Evolutionary conservation across 495 filamentous ascomycete genomes (phyloP), one percentile per base, ranked within the genome.

Genomic region (Aspergillus leporis): DNA sequence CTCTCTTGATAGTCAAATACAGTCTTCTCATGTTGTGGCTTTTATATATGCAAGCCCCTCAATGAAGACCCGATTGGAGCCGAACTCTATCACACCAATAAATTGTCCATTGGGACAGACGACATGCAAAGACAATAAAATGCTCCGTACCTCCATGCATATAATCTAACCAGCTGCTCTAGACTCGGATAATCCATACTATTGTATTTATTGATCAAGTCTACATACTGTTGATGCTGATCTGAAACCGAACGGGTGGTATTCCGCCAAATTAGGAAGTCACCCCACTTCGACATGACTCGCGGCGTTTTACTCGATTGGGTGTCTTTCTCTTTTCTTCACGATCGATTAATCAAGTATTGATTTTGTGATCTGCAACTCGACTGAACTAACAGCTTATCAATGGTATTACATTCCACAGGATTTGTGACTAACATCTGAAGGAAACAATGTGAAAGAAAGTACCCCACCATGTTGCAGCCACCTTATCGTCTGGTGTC

Each of bases 161-260:
- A 28, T 28, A 28, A 28, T 28, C n/a, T n/a, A n/a, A n/a, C 6
- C 25, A 28, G 25, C 25, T 28, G 25, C n/a, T n/a, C n/a, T n/a
- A n/a, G n/a, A n/a, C n/a, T n/a, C 3, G 25, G 25, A 28, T 28
- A 28, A 28, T 28, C 25, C 25, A 28, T 6, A 28, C 3, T 28
- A 28, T 28, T n/a, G n/a, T 28, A 28, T 28, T 28, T 6, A 28
- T 28, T 28, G 25, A 28, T 28, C 25, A 28, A 6, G 3, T 28
- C 6, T 28, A 3, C 25, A 6, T 3, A 55, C 50, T 58, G 55
- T 58, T 40, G 55, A 46, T 32, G 49, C 54, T 45, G 62, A 61
- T 64, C 51, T 13, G 25, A 30, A 8, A 56, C 55, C 59, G 56
- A 50, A 60, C 59, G 59, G 56, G 34, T 22, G n/a, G 22, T 22